These are phyloP conservation scores for Quercus wislizeni DNA, from an alignment of 306 rosid species.

Conservation along the genomic window DNA sequence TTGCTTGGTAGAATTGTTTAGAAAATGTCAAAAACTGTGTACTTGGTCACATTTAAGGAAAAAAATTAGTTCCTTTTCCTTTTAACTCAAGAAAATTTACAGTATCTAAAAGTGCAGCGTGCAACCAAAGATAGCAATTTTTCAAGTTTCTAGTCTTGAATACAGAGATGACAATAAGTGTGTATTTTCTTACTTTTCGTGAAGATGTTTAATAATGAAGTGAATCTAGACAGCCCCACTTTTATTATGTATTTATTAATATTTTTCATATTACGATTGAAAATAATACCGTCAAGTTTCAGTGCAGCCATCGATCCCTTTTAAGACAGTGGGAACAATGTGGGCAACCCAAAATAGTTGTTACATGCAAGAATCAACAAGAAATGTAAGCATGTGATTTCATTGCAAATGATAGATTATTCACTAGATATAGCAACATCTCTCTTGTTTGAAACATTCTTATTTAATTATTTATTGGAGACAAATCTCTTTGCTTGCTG, in stretches of 20 bases:
- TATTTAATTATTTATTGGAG: not conserved
- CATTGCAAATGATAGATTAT: conserved; percentile 15
- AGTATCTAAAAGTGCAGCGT: not conserved
- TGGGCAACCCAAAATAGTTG: conserved; percentile 90
- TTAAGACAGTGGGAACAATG: conserved; percentile 84
- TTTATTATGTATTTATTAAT: not conserved
- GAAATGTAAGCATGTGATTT: conserved; percentile 66
- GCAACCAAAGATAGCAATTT: not conserved
- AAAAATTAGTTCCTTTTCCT: not conserved
- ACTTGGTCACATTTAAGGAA: not conserved
- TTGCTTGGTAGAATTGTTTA: not conserved
- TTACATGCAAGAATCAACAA: conserved; percentile 82
- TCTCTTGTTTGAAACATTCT: not conserved
- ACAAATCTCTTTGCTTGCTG: not conserved
- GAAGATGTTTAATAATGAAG: not conserved
- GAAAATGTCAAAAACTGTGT: not conserved
- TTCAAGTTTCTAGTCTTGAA: not conserved
- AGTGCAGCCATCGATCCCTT: conserved; percentile 63
- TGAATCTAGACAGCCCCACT: not conserved
- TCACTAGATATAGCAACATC: not conserved
- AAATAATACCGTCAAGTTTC: not conserved
- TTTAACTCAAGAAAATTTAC: not conserved
- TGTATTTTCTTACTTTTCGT: conserved; percentile 4
- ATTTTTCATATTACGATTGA: not conserved
- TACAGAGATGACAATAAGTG: conserved; percentile 4